Percentiles rank a stretch among this genome's conserved stretches.
Conservation (phyloP, 139 green algal species). For the Limnomonas spitsbergensis region DNA sequence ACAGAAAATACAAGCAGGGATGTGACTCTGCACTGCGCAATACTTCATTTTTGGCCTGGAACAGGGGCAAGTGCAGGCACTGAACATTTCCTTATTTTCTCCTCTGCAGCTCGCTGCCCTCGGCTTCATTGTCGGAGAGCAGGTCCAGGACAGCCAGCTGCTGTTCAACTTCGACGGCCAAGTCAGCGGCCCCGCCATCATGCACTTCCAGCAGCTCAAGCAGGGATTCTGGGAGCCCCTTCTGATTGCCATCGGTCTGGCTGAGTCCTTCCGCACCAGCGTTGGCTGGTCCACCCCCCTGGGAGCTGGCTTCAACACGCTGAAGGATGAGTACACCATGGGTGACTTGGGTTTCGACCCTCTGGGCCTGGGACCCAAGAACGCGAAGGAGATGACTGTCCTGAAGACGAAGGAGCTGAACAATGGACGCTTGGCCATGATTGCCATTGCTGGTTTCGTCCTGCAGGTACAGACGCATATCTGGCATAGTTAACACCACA, state of each 20-base stretch:
- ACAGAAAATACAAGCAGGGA: too few species aligned
- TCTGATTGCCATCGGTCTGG: too few species aligned
- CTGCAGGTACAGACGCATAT: too few species aligned
- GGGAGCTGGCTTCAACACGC: conserved; percentile 45
- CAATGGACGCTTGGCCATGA: conserved; percentile 83
- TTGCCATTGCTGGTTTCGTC: conserved; percentile 68
- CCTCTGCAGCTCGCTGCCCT: conserved; percentile 58
- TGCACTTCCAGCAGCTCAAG: too few species aligned
- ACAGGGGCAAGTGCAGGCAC: too few species aligned
- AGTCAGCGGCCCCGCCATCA: conserved; percentile 58
- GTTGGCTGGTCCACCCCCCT: conserved; percentile 65
- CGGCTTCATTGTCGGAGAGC: too few species aligned
- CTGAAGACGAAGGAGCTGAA: conserved; percentile 73
- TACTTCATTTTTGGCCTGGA: too few species aligned
- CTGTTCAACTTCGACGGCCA: conserved; percentile 59
- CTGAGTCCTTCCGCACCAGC: conserved; percentile 65
- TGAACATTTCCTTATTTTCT: too few species aligned
- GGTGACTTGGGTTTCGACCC: conserved; percentile 71
- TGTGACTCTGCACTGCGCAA: too few species aligned
- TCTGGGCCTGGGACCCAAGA: conserved; percentile 55
- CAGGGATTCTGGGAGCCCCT: too few species aligned
- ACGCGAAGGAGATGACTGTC: conserved; percentile 54
- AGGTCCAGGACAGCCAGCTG: too few species aligned
- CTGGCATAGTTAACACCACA: too few species aligned
- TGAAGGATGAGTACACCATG: conserved; percentile 67